Percentiles rank a stretch among this genome's conserved stretches.
Evolutionary conservation across 2,329 filamentous ascomycete genomes (phyloP).

Genomic region (Botrytis elliptica): DNA sequence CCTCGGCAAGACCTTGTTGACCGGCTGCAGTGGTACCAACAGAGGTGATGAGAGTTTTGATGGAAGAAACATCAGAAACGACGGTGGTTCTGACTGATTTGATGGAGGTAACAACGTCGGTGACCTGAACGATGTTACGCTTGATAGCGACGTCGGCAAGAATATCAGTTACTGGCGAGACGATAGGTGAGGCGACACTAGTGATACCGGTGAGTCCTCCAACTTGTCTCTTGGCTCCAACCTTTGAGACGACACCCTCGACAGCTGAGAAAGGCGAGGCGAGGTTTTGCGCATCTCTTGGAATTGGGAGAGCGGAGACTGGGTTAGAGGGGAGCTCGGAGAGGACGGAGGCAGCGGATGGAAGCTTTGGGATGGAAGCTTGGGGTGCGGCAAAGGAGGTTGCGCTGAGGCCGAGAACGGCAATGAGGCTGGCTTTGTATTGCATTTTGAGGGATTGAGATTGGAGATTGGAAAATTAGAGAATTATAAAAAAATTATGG

Average conservation of each 20-base stretch:
- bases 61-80: neutral
- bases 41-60: neutral
- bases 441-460: neutral
- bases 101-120: neutral
- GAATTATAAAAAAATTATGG: neutral
- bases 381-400: neutral
- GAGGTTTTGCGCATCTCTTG: neutral
- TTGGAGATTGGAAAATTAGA: neutral
- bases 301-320: neutral
- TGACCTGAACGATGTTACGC: neutral
- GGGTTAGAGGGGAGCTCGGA: neutral
- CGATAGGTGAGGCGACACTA: neutral
- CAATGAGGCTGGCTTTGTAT: slow-evolving; percentile 2
- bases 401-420: slow-evolving; percentile 8
- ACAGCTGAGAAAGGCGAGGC: neutral
- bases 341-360: neutral
- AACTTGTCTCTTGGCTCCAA: neutral
- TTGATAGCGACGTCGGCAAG: too few species aligned
- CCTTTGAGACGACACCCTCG: neutral
- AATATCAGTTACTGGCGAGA: neutral
- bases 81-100: neutral
- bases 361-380: neutral
- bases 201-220: neutral
- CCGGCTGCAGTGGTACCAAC: neutral
- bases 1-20: neutral